Base-by-base conservation (phyloP, 1,139 yeast genomes). In the Candida mesenterica region DNA sequence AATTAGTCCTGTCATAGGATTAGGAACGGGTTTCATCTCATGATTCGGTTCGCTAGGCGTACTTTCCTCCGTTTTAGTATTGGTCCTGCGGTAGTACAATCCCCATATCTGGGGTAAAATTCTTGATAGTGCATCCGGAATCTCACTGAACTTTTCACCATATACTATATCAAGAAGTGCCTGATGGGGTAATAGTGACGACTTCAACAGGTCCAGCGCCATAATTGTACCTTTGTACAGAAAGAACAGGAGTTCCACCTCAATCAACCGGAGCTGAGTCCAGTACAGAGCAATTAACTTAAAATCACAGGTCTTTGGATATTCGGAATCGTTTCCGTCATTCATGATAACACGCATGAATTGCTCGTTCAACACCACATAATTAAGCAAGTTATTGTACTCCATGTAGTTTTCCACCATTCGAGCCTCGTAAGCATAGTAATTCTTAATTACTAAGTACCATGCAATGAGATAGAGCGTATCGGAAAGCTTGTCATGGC, bases 201-300 rank as follows among this genome's bases (percentile, higher is more conserved):
- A 50, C 31, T 52, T 57, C 30, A 60, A 49, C 34, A 55, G 57
- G 12, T 53, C 49, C n/a, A 63, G 55, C n/a, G 57, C 48, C 30
- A 62, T 41, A 12, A 61, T 46, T 10, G 61, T 51, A 1, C 66
- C 65, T 37, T 58, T 59, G 32, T 49, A 53, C 40, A 60, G 68
- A 45, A 62, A 61, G 40, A 59, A 61, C 8, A 61, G 48, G 17
- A 48, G 50, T 20, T 59, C 65, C 15, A 62, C 39, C 39, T 62
- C 68, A 13, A 57, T 44, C 18, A 61, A 36, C 28, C 68, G 45
- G 10, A 62, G 37, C 38, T 61, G 58, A 10, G 59, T 47, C 68
- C 68, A 63, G 35, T 50, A 57, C 24, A 50, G 48, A 4, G 59
- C 52, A 4, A 61, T 36, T 10, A 52, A 18, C 20, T 42, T 48